These are phyloP conservation scores for Septoria linicola DNA, from an alignment of 2,329 filamentous ascomycete genomes.

Conservation along the genomic window DNA sequence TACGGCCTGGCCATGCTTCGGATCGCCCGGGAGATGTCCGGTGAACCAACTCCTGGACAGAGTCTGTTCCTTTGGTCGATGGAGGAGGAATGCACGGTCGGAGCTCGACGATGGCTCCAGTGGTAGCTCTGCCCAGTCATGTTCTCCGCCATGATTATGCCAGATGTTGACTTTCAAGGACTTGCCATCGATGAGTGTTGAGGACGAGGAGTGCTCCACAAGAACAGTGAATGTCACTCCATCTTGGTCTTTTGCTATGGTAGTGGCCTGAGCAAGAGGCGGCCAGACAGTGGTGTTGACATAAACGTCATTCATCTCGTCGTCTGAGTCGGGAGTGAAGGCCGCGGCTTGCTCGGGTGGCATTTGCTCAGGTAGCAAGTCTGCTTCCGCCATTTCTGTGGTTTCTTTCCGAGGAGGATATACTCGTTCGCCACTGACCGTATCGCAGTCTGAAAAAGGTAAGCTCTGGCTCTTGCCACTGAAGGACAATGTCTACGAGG, in stretches of 20 bases:
- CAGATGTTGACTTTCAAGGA: conserved; percentile 75
- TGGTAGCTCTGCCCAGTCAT: conserved; percentile 58
- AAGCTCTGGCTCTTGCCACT: conserved; percentile 4
- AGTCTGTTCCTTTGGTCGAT: conserved; percentile 19
- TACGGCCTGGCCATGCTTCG: conserved; percentile 49
- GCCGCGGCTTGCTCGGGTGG: conserved; percentile 33
- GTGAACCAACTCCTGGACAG: conserved; percentile 55
- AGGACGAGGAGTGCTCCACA: conserved; percentile 28
- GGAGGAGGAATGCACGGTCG: conserved; percentile 32
- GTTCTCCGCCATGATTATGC: conserved; percentile 61
- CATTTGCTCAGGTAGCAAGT: conserved; percentile 36
- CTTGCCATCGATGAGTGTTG: conserved; percentile 43
- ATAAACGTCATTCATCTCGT: conserved; percentile 43
- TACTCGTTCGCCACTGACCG: conserved; percentile 37
- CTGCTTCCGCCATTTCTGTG: conserved; percentile 25
- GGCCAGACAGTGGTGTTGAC: conserved; percentile 64
- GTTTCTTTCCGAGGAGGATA: conserved; percentile 32
- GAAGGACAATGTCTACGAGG: neutral
- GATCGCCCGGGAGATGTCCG: conserved; percentile 46
- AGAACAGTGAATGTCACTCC: conserved; percentile 65
- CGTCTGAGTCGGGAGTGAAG: conserved; percentile 18
- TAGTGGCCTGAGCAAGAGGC: conserved; percentile 72
- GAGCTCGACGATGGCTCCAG: conserved; percentile 48
- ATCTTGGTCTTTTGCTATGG: conserved; percentile 48
- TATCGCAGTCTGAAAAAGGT: conserved; percentile 36